These are phyloP conservation scores for Potentilla sterilis DNA, from an alignment of 306 rosid genomes.

Conservation along the genomic window DNA sequence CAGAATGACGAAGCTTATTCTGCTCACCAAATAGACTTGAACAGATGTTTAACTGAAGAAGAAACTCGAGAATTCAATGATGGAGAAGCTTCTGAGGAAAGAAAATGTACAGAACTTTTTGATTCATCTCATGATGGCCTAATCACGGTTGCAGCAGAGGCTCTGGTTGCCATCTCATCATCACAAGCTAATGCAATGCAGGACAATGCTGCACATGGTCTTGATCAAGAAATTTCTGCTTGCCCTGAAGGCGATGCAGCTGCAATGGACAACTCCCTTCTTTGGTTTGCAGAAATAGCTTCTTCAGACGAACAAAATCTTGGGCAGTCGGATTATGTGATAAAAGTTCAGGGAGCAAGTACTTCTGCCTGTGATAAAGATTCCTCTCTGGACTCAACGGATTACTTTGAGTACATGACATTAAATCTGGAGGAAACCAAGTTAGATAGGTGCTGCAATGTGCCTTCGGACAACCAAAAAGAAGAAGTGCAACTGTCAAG, in stretches of 20 bases:
- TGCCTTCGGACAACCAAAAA: slow-evolving; percentile 51
- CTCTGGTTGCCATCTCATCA: slow-evolving; percentile 64
- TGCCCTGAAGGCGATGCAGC: slow-evolving; percentile 34
- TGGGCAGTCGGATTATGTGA: slow-evolving; percentile 18
- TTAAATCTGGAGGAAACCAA: slow-evolving; percentile 52
- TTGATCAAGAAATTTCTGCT: slow-evolving; percentile 18
- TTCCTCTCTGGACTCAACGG: slow-evolving; percentile 34
- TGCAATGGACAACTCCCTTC: slow-evolving; percentile 33
- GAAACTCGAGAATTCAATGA: slow-evolving; percentile 48
- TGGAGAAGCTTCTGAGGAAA: slow-evolving; percentile 36
- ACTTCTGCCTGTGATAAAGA: slow-evolving; percentile 22
- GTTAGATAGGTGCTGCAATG: slow-evolving; percentile 58
- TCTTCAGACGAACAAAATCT: slow-evolving; percentile 39
- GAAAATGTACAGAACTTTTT: slow-evolving; percentile 26
- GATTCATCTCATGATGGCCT: slow-evolving; percentile 42
- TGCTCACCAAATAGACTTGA: slow-evolving; percentile 65
- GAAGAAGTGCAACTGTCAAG: slow-evolving; percentile 55
- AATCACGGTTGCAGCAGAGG: slow-evolving; percentile 59
- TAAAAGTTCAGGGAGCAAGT: slow-evolving; percentile 11
- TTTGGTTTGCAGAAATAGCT: slow-evolving; percentile 64
- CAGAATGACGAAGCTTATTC: slow-evolving; percentile 30
- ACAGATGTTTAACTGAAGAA: slow-evolving; percentile 59
- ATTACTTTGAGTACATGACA: slow-evolving; percentile 76
- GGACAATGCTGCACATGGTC: neutral
- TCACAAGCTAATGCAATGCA: slow-evolving; percentile 23